Evolutionary conservation across 177 flowering plant genomes (phyloP), one percentile per base, ranked within the genome.

Genomic region (Vitis hybrid): DNA sequence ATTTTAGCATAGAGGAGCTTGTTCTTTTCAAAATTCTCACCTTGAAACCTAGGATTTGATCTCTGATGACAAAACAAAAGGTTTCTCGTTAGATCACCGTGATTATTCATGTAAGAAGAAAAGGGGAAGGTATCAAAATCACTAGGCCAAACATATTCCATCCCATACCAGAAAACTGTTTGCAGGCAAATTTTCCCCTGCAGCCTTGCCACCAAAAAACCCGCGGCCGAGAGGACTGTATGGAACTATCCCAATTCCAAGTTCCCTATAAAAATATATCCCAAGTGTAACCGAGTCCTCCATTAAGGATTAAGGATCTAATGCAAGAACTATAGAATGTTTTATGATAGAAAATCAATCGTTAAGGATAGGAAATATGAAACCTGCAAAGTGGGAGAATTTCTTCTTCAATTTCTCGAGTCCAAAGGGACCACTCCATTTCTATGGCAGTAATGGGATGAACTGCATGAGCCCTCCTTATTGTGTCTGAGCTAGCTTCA

Each of bases 191-290:
- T 72, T 71, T 63, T 88, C 90, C 61, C 64, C 60, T 61, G 76
- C 84, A n/a, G 83, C 88, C 67, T 83, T 90, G 2, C 92, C 92
- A 56, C 75, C 92, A 71, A 91, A 89, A 75, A 89, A 87, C 8
- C 96, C 93, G 0, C 79, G 82, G 10, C 93, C 96, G 51, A 91
- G 87, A 33, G 93, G 92, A 55, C 93, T 81, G 75, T 89, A 86
- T 11, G 91, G 78, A 50, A 89, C 91, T 62, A 88, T 79, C 18
- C 84, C 88, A 72, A 89, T 89, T 3, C 92, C 89, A 67, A 86
- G 83, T 64, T 83, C 85, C 72, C 89, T 86, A 22, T 22, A 15
- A 19, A 10, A 24, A 54, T n/a, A 60, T 62, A 13, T 33, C 31
- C 31, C 31, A 28, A 28, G 31, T 28, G 31, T 28, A 28, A 28